Percentiles rank a stretch among this genome's conserved stretches.
phyloP scores from a whole-genome alignment of 2,329 filamentous ascomycete genomes.

The Pseudogymnoascus verrucosus region DNA sequence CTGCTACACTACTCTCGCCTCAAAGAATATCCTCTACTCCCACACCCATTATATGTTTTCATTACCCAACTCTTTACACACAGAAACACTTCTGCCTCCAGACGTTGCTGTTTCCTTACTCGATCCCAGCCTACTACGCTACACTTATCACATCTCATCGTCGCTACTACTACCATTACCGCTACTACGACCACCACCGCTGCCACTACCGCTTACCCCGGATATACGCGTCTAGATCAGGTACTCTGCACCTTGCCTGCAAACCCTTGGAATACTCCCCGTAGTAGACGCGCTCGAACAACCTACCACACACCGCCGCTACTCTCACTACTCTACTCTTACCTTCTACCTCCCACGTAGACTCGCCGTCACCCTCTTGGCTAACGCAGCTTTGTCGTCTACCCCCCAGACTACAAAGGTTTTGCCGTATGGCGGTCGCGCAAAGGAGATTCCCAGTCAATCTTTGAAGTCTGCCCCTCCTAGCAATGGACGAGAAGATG shows the following conservation, averaged over 20 bases:
- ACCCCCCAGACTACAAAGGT: not conserved
- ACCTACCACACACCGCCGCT: not conserved
- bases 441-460: not conserved
- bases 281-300: conserved; percentile 9
- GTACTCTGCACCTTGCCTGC: conserved; percentile 1
- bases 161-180: not conserved
- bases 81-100: conserved; percentile 17
- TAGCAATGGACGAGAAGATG: conserved; percentile 56
- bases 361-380: not conserved
- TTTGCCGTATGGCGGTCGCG: not conserved
- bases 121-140: not conserved
- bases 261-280: not conserved
- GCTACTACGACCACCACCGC: not conserved
- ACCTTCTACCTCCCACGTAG: conserved; percentile 1
- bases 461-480: not conserved
- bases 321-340: not conserved
- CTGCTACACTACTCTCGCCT: not conserved
- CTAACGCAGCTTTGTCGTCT: not conserved
- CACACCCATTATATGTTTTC: conserved; percentile 9
- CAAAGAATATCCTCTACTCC: not conserved
- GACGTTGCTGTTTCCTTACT: conserved; percentile 15
- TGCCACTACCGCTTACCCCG: not conserved
- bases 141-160: not conserved
- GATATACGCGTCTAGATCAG: conserved; percentile 3
- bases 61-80: conserved; percentile 15